phyloP scores from a whole-genome alignment of 176 grass and related monocot genomes.

The Phoenix roebelenii region DNA sequence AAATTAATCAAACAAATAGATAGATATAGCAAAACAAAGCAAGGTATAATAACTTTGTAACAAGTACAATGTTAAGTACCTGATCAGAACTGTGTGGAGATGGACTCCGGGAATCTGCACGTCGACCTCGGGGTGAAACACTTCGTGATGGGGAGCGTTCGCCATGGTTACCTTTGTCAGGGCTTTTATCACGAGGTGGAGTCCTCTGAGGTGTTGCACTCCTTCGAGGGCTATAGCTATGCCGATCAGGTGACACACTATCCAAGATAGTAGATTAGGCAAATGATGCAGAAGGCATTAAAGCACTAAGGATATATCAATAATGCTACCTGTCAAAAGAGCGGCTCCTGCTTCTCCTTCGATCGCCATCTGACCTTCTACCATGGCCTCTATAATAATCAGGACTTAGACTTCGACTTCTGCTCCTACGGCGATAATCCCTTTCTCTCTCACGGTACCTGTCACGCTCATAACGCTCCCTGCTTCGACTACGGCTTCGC shows the following conservation, averaged over 20 bases:
- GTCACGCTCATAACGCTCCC: slow-evolving; percentile 11
- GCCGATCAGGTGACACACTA: slow-evolving; percentile 28
- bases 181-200: slow-evolving; percentile 27
- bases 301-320: slow-evolving; percentile 1
- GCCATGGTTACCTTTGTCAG: slow-evolving; percentile 6
- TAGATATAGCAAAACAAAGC: background rate
- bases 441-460: slow-evolving; percentile 5
- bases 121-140: slow-evolving; percentile 13
- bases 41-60: background rate
- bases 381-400: slow-evolving; percentile 38
- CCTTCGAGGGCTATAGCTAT: slow-evolving; percentile 53
- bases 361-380: slow-evolving; percentile 32
- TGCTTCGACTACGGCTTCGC: slow-evolving; percentile 12
- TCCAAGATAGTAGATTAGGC: background rate
- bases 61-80: background rate
- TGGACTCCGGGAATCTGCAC: slow-evolving; percentile 19
- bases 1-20: background rate
- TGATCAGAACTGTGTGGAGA: slow-evolving; percentile 16
- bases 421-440: background rate
- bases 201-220: slow-evolving; percentile 35
- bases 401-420: background rate
- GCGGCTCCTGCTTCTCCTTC: slow-evolving; percentile 1
- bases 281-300: background rate
- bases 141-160: slow-evolving; percentile 8
- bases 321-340: slow-evolving; percentile 5